Percentiles rank a stretch among this genome's conserved stretches.
Evolutionary conservation across 805 yeast species (phyloP).

Genomic region (Saccharomycopsis fibuligera): DNA sequence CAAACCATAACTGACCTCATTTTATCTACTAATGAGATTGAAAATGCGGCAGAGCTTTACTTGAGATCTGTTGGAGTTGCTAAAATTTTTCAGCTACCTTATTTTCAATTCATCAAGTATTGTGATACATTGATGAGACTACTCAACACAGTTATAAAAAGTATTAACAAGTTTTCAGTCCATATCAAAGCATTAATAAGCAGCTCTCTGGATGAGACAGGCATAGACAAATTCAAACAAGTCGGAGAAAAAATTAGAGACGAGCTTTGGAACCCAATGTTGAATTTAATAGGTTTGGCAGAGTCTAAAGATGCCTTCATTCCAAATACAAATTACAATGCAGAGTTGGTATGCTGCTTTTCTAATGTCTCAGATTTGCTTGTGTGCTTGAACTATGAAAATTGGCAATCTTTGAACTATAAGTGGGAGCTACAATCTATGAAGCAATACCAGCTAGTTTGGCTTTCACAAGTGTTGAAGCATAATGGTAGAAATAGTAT

Average conservation of each 20-base stretch:
- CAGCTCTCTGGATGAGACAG: not conserved
- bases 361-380: constrained; percentile 13
- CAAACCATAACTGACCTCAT: not conserved
- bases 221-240: not conserved
- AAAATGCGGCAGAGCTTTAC: not conserved
- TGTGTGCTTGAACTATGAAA: constrained; percentile 12
- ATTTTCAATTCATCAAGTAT: not conserved
- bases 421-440: constrained; percentile 14
- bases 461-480: constrained; percentile 12
- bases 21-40: not conserved
- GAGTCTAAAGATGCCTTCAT: constrained; percentile 1
- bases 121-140: not conserved
- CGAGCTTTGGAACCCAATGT: constrained; percentile 11
- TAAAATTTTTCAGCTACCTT: constrained; percentile 15
- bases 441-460: constrained; percentile 8
- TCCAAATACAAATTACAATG: not conserved
- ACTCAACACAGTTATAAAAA: not conserved
- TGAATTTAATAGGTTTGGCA: constrained; percentile 1
- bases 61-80: not conserved
- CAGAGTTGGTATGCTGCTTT: constrained; percentile 9
- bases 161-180: not conserved
- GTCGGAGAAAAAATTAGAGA: not conserved
- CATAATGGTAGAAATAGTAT: constrained; percentile 5
- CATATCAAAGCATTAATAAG: not conserved
- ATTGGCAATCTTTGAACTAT: constrained; percentile 18